phyloP scores from a whole-genome alignment of 2,329 filamentous ascomycete species.

The Macroventuria anomochaeta region DNA sequence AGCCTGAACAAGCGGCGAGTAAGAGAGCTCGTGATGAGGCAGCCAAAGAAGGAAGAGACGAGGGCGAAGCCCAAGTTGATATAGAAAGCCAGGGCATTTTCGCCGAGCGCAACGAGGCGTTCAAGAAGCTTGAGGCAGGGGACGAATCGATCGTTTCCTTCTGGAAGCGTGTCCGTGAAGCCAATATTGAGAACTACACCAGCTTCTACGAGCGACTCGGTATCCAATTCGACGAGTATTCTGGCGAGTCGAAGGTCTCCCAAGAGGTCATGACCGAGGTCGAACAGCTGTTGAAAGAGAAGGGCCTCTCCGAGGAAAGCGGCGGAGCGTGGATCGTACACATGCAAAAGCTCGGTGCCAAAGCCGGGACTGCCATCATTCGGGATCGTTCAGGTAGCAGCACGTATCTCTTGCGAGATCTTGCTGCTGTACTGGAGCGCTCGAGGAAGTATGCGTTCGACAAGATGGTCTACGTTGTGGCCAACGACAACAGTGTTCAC shows the following conservation, averaged over 20 bases:
- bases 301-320: slow-evolving; percentile 70
- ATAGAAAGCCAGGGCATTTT: slow-evolving; percentile 43
- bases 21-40: slow-evolving; percentile 60
- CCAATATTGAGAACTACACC: slow-evolving; percentile 71
- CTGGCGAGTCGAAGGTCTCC: slow-evolving; percentile 75
- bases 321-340: slow-evolving; percentile 76
- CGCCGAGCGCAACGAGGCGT: slow-evolving; percentile 58
- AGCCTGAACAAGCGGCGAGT: slow-evolving; percentile 63
- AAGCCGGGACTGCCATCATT: slow-evolving; percentile 72
- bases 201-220: slow-evolving; percentile 73
- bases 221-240: slow-evolving; percentile 73
- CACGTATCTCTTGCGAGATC: slow-evolving; percentile 79
- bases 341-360: slow-evolving; percentile 73
- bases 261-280: slow-evolving; percentile 70
- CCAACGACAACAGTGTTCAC: slow-evolving; percentile 74
- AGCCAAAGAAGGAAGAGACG: slow-evolving; percentile 60
- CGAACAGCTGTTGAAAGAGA: slow-evolving; percentile 67
- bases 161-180: slow-evolving; percentile 71
- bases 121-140: slow-evolving; percentile 73
- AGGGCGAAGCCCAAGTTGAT: slow-evolving; percentile 33
- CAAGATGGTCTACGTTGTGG: slow-evolving; percentile 82
- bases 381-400: slow-evolving; percentile 77
- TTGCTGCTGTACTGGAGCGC: slow-evolving; percentile 74
- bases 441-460: slow-evolving; percentile 69
- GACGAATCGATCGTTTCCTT: slow-evolving; percentile 65